Evolutionary conservation across 257 asterid genomes (phyloP).

Genomic region (Mentha longifolia): DNA sequence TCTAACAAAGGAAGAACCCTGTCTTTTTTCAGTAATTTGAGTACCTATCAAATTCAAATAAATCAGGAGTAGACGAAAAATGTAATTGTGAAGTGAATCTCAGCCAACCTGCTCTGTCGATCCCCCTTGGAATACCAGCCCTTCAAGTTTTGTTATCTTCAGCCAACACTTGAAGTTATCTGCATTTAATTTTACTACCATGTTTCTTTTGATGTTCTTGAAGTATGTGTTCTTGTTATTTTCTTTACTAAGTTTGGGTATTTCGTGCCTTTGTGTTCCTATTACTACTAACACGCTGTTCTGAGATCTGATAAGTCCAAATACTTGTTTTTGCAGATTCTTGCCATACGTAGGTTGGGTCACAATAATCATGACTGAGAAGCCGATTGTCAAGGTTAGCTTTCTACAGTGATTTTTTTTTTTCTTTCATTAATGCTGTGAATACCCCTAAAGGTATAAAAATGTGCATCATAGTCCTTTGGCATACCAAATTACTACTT

Average conservation of each 20-base stretch:
- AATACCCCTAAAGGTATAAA: neutral
- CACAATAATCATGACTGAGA: slow-evolving; percentile 97
- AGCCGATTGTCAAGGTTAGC: slow-evolving; percentile 93
- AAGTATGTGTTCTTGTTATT: neutral
- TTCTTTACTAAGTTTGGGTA: neutral
- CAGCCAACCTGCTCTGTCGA: neutral
- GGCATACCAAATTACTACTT: neutral
- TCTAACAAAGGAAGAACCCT: neutral
- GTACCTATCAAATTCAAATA: neutral
- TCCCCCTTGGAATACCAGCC: neutral
- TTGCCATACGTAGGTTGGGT: slow-evolving; percentile 99
- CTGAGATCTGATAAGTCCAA: slow-evolving; percentile 11
- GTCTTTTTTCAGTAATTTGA: too few relatives aligned
- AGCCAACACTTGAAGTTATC: neutral
- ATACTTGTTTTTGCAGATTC: slow-evolving; percentile 58
- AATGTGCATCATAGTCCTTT: neutral
- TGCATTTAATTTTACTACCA: neutral
- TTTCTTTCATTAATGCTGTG: neutral
- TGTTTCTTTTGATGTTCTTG: neutral
- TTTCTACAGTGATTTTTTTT: neutral
- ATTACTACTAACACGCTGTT: slow-evolving; percentile 10
- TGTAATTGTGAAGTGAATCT: neutral
- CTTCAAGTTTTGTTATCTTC: neutral
- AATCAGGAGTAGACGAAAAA: neutral
- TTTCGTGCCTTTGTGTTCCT: neutral